Evolutionary conservation across 257 asterid species (phyloP).

Genomic region (Solanum ahanhuiri): DNA sequence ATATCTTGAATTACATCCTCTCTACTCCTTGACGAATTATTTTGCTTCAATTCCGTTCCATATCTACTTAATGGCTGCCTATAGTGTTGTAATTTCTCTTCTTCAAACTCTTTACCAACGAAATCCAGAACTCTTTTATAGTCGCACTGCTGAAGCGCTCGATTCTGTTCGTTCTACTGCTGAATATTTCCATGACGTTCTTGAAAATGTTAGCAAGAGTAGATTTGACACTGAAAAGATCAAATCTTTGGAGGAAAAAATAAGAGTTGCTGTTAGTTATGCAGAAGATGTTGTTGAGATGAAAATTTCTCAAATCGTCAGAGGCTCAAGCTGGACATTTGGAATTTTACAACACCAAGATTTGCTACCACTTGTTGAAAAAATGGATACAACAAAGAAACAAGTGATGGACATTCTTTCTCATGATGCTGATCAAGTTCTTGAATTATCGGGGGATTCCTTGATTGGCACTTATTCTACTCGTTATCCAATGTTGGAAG

Average conservation of each 20-base stretch:
- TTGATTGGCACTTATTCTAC: no score
- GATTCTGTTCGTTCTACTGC: not conserved
- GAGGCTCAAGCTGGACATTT: not conserved
- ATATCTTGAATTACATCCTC: no score
- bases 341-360: not conserved
- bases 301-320: not conserved
- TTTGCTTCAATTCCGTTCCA: no score
- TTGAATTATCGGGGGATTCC: not conserved
- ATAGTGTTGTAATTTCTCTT: no score
- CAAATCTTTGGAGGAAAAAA: not conserved
- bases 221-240: not conserved
- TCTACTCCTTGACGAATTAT: no score
- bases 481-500: not conserved
- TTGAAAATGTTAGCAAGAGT: not conserved
- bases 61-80: no score
- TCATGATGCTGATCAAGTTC: not conserved
- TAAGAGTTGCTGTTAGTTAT: not conserved
- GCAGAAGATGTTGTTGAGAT: not conserved
- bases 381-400: not conserved
- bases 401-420: not conserved
- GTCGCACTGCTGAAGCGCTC: not conserved
- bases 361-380: not conserved
- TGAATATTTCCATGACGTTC: not conserved
- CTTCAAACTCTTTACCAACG: no score
- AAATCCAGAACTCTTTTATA: no score